phyloP scores from a whole-genome alignment of 192 early-diverging fungal genomes.

The Geranomyces variabilis region DNA sequence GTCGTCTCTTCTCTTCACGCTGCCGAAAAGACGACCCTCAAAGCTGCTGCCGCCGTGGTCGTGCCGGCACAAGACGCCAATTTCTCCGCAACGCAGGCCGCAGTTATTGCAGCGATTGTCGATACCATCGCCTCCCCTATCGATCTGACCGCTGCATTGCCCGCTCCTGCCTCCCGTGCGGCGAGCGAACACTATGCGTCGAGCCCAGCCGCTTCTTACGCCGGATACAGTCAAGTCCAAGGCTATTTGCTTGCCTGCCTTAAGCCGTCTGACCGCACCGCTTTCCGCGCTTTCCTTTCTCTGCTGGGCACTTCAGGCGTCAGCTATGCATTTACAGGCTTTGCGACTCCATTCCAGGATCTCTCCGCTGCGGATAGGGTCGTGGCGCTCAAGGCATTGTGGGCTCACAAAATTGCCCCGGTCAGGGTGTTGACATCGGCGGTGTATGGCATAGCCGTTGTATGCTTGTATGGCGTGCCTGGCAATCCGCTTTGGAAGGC shows the following conservation, averaged over 20 bases:
- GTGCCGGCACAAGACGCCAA: neutral
- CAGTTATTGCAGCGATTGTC: slow-evolving; percentile 44
- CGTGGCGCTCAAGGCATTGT: slow-evolving; percentile 37
- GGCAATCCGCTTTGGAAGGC: slow-evolving; percentile 40
- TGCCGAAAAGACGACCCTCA: too few species aligned
- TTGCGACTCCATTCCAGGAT: slow-evolving; percentile 32
- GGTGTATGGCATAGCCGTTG: slow-evolving; percentile 30
- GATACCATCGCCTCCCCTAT: slow-evolving; percentile 56
- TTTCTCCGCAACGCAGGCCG: neutral
- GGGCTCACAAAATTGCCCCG: slow-evolving; percentile 19
- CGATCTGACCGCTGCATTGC: slow-evolving; percentile 34
- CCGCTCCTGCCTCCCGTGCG: slow-evolving; percentile 30
- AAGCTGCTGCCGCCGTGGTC: too few species aligned
- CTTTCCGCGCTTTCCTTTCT: slow-evolving; percentile 1
- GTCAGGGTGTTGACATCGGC: slow-evolving; percentile 35
- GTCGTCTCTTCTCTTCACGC: too few species aligned
- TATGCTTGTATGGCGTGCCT: slow-evolving; percentile 29
- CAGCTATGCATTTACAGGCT: slow-evolving; percentile 27
- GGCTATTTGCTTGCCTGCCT: slow-evolving; percentile 23
- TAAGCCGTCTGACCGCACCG: neutral
- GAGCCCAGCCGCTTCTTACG: slow-evolving; percentile 31
- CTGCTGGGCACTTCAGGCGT: slow-evolving; percentile 28
- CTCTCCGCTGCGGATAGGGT: slow-evolving; percentile 36
- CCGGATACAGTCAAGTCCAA: slow-evolving; percentile 27
- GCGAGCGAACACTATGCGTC: slow-evolving; percentile 21